Evolutionary conservation across 2,329 filamentous ascomycete species (phyloP), one percentile per base, ranked within the genome.

Genomic region (Paradendryphiella salina): DNA sequence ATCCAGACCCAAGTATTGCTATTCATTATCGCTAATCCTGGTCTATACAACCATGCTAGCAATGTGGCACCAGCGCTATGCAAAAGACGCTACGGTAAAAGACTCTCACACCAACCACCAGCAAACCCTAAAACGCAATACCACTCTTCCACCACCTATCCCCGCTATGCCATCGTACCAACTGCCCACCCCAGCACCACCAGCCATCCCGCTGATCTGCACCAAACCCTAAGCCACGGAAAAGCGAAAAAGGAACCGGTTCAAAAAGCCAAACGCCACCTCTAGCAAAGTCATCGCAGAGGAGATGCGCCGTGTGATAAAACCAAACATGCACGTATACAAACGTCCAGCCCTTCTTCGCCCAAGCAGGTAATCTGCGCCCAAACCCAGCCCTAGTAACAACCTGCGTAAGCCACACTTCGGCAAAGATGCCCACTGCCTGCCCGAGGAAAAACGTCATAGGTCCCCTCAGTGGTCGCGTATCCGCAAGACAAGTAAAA

Each of bases 201-300:
- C 83, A 86, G 1, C 79, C 74, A 63, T 88, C 85, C 0, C 80
- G 82, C 14, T 78, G 72, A 36, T 63, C 49, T 1, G 76, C 75
- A 0, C 87, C 88, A 28, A 86, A 76, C 0, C 88, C 86, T 13
- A 92, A 28, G 1, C 80, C 82, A 20, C 90, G 79, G n/a, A 91
- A 66, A 0, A 81, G 66, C 46, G 89, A 95, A 7, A 93, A 58
- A 0, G 91, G 90, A n/a, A 96, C 74, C 0, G 90, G 90, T 71
- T 96, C 90, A 54, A 85, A 84, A 11, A 95, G 72, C 88, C 89
- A 96, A 0, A 96, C 65, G 0, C 89, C 90, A 0, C 84, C 82
- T 9, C 80, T 78, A 0, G 86, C 81, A 67, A 96, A 85, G 64
- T 96, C 92, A 66, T 96, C 84, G 9, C 85, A 77, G n/a, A 96